Base-by-base conservation (phyloP, 371 early-diverging fungal genomes). In the Lichtheimia ramosa region DNA sequence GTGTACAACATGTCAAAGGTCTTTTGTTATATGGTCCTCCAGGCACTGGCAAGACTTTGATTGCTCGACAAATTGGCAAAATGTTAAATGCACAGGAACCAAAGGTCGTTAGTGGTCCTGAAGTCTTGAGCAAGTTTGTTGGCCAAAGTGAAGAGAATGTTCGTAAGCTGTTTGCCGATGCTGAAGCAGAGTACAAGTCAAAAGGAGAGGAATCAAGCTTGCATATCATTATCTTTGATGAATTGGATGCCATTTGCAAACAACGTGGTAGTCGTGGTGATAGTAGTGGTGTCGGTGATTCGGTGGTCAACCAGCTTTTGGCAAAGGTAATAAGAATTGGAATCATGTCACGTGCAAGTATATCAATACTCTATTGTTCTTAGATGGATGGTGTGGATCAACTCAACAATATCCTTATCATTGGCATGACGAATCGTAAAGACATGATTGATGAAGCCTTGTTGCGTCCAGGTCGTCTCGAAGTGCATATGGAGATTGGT, bases 201-300 rank as follows among this genome's bases (percentile, higher is more conserved):
- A 93, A 94, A 66, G 97, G 96, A 39, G 99, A 98, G 51, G 94
- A 97, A 40, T 92, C 93, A 51, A 83, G 87, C 21, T 82, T 99
- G 51, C 99, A 99, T 69, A 99, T 99, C 61, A 98, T 99, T 65
- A 99, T 99, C 54, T 99, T 99, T 78, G 99, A 99, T 76, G 99
- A 99, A 81, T 87, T 99, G 74, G 99, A 99, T 81, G 99, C 99
- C 15, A 99, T 99, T 57, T 99, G 99, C 83, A 98, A 97, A 69
- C 97, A 96, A 68, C 94, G 99, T 83, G 99, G 99, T 43, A 86
- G 89, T 48, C 92, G 88, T 58, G 91, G 92, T 68, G 94, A 94
- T 65, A 91, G 91, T 50, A 96, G 98, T 0, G 99, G 99, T 46
- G 96, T 97, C 20, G 99, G 99, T 20, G 99, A 99, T 75, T 96